Base-by-base conservation (phyloP, 1,284 basidiomycete species). In the Porodaedalea pini region DNA sequence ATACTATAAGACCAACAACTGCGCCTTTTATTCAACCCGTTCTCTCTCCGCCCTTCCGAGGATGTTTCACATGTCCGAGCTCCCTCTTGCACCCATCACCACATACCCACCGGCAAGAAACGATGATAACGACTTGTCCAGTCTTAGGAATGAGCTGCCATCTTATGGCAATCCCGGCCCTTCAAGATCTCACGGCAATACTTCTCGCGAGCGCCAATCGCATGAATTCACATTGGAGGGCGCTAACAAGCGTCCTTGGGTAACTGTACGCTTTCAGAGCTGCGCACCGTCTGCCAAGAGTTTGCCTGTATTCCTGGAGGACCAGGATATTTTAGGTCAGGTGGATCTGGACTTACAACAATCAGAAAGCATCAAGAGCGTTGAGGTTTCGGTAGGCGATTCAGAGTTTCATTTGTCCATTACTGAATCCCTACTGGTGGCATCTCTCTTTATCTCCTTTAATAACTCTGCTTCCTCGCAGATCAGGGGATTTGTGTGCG, bases 301-400 rank as follows among this genome's bases (percentile, higher is more conserved):
- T 29, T 25, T 56, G 4, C 54, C 58, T 23, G 31, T 56, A 31
- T 60, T 56, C 36, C 32, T 60, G 8, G 54, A 56, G 25, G 58
- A 36, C 0, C 54, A 60, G 40, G 34, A 41, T 8, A 41, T 60
- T 10, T 36, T 54, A 21, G 58, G 58, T 8, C 27, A 47, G 15
- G 54, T 60, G 13, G 48, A 51, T 27, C 50, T 60, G 11, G 47
- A 45, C 41, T 49, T 56, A 25, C 45, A 41, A 7, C 50, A 56
- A 19, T 41, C 58, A 17, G 54, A 60, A 36, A 56, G 51, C 21
- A 56, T 60, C 17, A 60, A 48, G 17, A 40, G 50, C 10, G 43
- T 60, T n/a, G 54, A 45, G 10, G 17, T 60, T 19, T 52, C 51
- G n/a, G 58, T 60, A 17, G 36, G 59, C 29, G n/a, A 13, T n/a